Evolutionary conservation across 2,329 filamentous ascomycete species (phyloP).

Genomic region (Ceratocystis harringtonii): DNA sequence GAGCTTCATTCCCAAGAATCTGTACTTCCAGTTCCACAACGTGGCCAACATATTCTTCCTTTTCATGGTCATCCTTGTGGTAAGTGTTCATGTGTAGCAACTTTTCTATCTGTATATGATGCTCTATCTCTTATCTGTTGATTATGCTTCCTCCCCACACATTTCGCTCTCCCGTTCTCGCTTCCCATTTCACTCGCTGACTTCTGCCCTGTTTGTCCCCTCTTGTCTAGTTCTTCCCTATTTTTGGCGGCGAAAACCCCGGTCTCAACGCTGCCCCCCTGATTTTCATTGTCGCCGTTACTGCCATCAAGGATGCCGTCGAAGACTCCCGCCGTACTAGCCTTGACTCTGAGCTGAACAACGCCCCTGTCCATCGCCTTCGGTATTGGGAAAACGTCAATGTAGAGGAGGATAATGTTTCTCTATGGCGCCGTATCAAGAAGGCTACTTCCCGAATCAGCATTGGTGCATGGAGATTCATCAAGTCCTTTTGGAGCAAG

Average conservation of each 20-base stretch:
- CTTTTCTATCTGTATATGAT: too few relatives aligned
- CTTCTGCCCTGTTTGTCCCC: slow-evolving; percentile 12
- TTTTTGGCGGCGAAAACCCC: slow-evolving; percentile 85
- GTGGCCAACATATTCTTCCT: slow-evolving; percentile 98
- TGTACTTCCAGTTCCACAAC: slow-evolving; percentile 97
- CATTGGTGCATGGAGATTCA: slow-evolving; percentile 36
- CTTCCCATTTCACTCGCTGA: not conserved
- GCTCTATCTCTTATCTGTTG: not conserved
- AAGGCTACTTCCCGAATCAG: slow-evolving; percentile 60
- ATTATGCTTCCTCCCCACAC: not conserved
- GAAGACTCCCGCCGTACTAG: slow-evolving; percentile 89
- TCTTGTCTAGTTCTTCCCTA: slow-evolving; percentile 65
- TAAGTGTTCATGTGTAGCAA: slow-evolving; percentile 35
- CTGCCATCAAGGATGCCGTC: slow-evolving; percentile 83
- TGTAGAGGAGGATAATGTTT: slow-evolving; percentile 71
- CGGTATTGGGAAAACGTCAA: slow-evolving; percentile 89
- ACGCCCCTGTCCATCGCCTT: slow-evolving; percentile 82
- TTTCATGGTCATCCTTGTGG: slow-evolving; percentile 84
- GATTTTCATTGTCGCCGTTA: slow-evolving; percentile 80
- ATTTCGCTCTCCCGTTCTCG: slow-evolving; percentile 2
- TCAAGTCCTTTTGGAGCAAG: slow-evolving; percentile 35
- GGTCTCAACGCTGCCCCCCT: slow-evolving; percentile 80
- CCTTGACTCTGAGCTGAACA: slow-evolving; percentile 87
- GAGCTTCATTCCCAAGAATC: slow-evolving; percentile 89
- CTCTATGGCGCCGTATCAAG: slow-evolving; percentile 74